A percentile compares a stretch with the other conserved stretches of the same genome.
phyloP scores from a whole-genome alignment of 345 rosid genomes.

The Turnera subulata region DNA sequence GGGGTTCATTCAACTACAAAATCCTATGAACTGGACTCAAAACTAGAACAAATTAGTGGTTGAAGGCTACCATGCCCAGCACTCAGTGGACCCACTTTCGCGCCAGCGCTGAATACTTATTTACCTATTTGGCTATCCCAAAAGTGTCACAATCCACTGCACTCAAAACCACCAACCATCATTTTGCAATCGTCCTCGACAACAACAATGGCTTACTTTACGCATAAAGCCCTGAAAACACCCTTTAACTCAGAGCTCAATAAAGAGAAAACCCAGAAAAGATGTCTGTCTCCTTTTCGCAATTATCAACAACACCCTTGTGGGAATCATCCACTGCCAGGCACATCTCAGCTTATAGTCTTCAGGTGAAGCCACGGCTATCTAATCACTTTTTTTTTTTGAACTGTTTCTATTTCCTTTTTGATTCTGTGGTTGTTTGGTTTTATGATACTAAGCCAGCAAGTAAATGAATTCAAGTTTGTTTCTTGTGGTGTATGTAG shows the following conservation, averaged over 20 bases:
- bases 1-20: no score
- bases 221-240: not conserved
- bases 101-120: no score
- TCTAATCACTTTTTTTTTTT: not conserved
- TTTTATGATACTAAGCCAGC: not conserved
- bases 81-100: no score
- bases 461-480: not conserved
- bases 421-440: not conserved
- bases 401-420: not conserved
- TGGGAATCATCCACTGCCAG: constrained; percentile 10
- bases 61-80: no score
- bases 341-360: constrained; percentile 9
- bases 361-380: constrained; percentile 20
- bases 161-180: no score
- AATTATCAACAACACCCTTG: constrained; percentile 17
- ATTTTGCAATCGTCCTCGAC: no score
- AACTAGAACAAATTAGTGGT: no score
- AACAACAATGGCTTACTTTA: not conserved
- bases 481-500: constrained; percentile 19
- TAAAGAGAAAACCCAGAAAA: not conserved
- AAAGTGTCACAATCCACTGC: not conserved
- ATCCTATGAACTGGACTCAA: no score
- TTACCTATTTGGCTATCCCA: no score
- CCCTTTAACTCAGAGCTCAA: not conserved
- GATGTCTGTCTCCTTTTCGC: constrained; percentile 30